Evolutionary conservation across 768 basidiomycete genomes (phyloP), one percentile per base, ranked within the genome.

Genomic region (Suillus spraguei): DNA sequence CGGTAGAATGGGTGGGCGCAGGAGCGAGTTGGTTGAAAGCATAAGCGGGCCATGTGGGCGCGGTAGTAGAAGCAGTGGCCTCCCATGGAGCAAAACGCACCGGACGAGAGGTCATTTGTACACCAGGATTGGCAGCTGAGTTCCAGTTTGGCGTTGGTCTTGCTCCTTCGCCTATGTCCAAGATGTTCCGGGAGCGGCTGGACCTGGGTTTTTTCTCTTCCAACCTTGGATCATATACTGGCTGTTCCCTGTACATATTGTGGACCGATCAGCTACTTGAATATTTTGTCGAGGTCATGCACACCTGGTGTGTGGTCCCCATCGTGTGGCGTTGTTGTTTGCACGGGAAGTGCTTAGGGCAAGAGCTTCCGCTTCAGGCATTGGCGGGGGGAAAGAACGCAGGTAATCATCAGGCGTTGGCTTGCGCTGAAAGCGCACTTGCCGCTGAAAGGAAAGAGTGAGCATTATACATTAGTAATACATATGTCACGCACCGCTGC

Each of bases 111-210:
- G 5, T 63, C 35, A 44, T 36, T 60, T 55, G 41, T 52, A 35
- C 28, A 14, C 28, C 36, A 16, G 35, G n/a, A 22, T 33, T 61
- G 39, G 50, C 36, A 41, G 55, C 55, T 6, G 63, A 60, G 33
- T 66, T 59, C 24, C 75, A 65, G 42, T 73, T 64, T 36, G 73
- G 70, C 14, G 67, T 61, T 11, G 74, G 73, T 38, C 68, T 75
- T 58, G 71, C 63, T 22, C 60, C 63, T 24, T 68, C 60, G 36
- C 68, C 33, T 50, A 60, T 71, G 55, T 59, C 74, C 64, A 61
- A 69, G 44, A 75, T 41, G 33, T 65, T 60, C 22, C 54, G 60
- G 38, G 47, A 35, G 42, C 65, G 61, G 14, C 68, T 60, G 20
- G 22, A 47, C n/a, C 49, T 62, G 24, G 68, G 55, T 41, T 63